Evolutionary conservation across 2,329 filamentous ascomycete species (phyloP).

Genomic region (Fusarium tuaranense): DNA sequence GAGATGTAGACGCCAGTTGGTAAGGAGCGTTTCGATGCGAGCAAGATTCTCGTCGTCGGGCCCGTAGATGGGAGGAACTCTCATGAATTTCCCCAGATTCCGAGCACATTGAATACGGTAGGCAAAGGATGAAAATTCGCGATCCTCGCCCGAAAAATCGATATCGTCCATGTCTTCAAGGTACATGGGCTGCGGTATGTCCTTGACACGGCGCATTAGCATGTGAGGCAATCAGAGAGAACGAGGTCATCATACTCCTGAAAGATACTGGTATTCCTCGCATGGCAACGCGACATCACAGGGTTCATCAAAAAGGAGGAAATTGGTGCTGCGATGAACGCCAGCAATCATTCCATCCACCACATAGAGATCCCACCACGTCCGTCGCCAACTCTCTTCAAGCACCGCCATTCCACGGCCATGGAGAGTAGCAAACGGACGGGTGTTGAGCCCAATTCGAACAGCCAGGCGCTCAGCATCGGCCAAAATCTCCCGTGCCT

Average conservation of each 20-base stretch:
- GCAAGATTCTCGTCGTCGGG: slow-evolving; percentile 65
- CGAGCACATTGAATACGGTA: slow-evolving; percentile 86
- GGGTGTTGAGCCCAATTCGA: slow-evolving; percentile 80
- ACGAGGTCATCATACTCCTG: slow-evolving; percentile 59
- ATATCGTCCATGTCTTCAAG: slow-evolving; percentile 81
- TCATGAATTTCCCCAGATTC: slow-evolving; percentile 82
- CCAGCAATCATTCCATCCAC: slow-evolving; percentile 87
- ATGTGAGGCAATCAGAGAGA: neutral
- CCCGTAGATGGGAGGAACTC: slow-evolving; percentile 62
- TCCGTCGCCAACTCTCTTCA: slow-evolving; percentile 87
- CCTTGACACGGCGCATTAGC: slow-evolving; percentile 52
- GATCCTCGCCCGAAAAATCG: slow-evolving; percentile 77
- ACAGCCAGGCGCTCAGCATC: slow-evolving; percentile 79
- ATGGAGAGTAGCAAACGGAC: slow-evolving; percentile 72
- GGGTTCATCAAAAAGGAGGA: slow-evolving; percentile 74
- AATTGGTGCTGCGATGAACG: slow-evolving; percentile 78
- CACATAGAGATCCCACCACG: slow-evolving; percentile 90
- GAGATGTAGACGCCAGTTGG: slow-evolving; percentile 84
- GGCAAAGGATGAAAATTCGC: slow-evolving; percentile 83
- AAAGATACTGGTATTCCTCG: slow-evolving; percentile 79
- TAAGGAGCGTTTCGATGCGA: slow-evolving; percentile 64
- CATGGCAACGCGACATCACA: slow-evolving; percentile 82
- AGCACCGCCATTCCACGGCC: slow-evolving; percentile 74
- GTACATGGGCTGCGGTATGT: slow-evolving; percentile 69
- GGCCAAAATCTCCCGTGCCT: slow-evolving; percentile 74